Percentiles rank a stretch among this genome's conserved stretches.
Evolutionary conservation across 75 land plant species (phyloP).

Genomic region (Sequoia sempervirens): DNA sequence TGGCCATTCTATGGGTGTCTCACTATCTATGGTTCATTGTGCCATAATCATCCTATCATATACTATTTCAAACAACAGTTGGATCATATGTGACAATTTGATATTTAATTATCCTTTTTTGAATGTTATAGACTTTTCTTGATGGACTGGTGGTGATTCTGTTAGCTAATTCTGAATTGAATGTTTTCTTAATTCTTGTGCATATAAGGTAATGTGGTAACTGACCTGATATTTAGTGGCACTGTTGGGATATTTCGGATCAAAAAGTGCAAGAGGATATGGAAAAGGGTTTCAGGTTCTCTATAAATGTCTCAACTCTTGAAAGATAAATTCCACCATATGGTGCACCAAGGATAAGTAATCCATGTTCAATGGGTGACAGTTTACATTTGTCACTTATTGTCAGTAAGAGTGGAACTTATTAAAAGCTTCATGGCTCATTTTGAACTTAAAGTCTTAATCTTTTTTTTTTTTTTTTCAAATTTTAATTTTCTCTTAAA

Average conservation of each 20-base stretch:
- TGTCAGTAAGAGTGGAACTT: neutral
- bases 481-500: neutral
- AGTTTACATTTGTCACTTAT: neutral
- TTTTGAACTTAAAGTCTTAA: neutral
- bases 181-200: too few relatives aligned
- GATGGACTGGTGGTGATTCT: neutral
- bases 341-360: neutral
- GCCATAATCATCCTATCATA: neutral
- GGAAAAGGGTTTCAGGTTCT: neutral
- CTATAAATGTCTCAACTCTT: neutral
- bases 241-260: too few relatives aligned
- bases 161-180: neutral
- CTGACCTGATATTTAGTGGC: too few relatives aligned
- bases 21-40: neutral
- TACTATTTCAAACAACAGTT: neutral
- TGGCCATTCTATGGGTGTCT: too few relatives aligned
- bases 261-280: too few relatives aligned
- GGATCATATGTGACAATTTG: too few relatives aligned
- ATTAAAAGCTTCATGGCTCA: neutral
- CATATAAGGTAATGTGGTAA: too few relatives aligned
- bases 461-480: too few relatives aligned
- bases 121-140: too few relatives aligned
- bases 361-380: neutral
- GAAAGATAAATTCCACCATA: neutral
- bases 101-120: too few relatives aligned